Conservation (phyloP, 2,329 filamentous ascomycete species). For the Verticillium isaacii region DNA sequence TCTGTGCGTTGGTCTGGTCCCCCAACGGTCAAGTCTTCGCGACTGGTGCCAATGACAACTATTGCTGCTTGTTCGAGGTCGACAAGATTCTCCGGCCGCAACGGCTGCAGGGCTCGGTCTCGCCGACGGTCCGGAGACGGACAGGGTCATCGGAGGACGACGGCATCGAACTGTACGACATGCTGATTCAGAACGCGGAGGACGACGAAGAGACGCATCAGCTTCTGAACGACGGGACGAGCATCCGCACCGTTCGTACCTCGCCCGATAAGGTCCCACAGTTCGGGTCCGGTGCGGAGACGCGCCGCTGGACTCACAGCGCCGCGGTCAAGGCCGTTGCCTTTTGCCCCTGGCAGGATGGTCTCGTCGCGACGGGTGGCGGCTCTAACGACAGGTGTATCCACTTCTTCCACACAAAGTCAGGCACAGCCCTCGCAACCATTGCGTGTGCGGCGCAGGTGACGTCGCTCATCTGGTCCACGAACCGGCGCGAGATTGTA, state of each 20-base stretch:
- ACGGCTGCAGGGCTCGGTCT: constrained; percentile 6
- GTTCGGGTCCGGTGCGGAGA: constrained; percentile 53
- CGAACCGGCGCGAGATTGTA: constrained; percentile 77
- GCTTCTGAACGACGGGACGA: constrained; percentile 8
- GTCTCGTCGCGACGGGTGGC: constrained; percentile 83
- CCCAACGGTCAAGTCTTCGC: constrained; percentile 71
- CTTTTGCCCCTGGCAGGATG: constrained; percentile 91
- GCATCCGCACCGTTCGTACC: constrained; percentile 22
- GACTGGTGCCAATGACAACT: constrained; percentile 89
- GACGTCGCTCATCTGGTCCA: constrained; percentile 87
- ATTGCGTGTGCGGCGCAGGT: constrained; percentile 93
- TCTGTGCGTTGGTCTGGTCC: constrained; percentile 92
- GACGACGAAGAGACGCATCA: not conserved
- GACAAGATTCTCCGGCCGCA: constrained; percentile 44
- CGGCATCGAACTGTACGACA: not conserved
- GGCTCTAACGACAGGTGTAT: constrained; percentile 94
- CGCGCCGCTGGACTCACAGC: constrained; percentile 70
- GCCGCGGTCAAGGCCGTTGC: constrained; percentile 96
- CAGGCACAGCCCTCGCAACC: constrained; percentile 78
- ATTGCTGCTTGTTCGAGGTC: constrained; percentile 75
- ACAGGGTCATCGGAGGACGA: not conserved
- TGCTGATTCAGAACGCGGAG: constrained; percentile 1
- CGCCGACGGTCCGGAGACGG: not conserved
- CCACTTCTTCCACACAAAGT: constrained; percentile 86
- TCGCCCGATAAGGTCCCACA: constrained; percentile 34